Base-by-base conservation (phyloP, 352 stramenopile species). In the Pelagophyceae sp. region DNA sequence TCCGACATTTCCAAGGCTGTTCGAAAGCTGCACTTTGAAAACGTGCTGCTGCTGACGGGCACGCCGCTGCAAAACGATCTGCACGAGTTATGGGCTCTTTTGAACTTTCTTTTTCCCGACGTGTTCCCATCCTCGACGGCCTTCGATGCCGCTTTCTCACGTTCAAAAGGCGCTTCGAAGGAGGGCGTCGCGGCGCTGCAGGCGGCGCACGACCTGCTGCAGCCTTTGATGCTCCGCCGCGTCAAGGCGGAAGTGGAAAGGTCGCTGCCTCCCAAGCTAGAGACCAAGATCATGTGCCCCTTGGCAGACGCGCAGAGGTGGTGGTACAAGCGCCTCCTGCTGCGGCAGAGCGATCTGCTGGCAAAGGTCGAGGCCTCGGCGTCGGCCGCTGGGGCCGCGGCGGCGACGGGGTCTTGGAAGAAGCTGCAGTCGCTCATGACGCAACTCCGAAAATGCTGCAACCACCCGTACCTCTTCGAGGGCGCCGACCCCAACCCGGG, bases 311-410 rank as follows among this genome's bases (percentile, higher is more conserved):
- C 94, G 85, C 96, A 99, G 86, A 89, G 92, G 25, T 91, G 96
- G 78, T 97, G 92, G 89, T 99, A 99, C 87, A 97, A 96, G 87
- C 92, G 92, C 45, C 89, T 98, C 37, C 85, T 99, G 6, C 84
- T 89, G 76, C 33, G 72, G 38, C 37, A 63, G 72, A 27, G 2
- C 15, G 5, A 65, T 33, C 50, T 83, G 33, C 79, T 72, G 15
- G 71, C 75, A 33, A 54, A 72, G 23, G n/a, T 75, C 35, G 60
- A 60, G n/a, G 2, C 19, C 19, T 37, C 50, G 76, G 51, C 40
- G 35, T 31, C 69, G 33, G 45, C 65, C 27, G 3, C 35, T 38
- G 5, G 67, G 33, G 37, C 45, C 72, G 20, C 50, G 50, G 0
- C 72, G 29, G 40, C 70, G 33, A 72, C 69, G 58, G 71, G 35